Evolutionary conservation across 2,329 filamentous ascomycete species (phyloP).

Genomic region (Venturia aucupariae): DNA sequence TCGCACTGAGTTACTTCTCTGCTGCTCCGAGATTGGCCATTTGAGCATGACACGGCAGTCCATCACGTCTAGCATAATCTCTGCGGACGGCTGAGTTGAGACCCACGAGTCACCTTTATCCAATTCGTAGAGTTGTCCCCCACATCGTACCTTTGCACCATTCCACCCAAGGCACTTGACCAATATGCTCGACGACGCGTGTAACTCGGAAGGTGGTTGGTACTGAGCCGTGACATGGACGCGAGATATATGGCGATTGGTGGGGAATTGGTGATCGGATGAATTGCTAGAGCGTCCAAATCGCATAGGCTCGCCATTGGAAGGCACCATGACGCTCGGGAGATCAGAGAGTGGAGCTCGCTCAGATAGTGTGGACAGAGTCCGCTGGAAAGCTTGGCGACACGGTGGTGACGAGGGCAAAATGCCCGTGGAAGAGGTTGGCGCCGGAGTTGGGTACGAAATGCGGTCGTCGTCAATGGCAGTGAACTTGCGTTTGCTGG

Average conservation of each 20-base stretch:
- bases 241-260: conserved; percentile 85
- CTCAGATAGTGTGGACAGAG: conserved; percentile 59
- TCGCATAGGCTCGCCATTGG: conserved; percentile 68
- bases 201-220: conserved; percentile 56
- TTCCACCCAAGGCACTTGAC: conserved; percentile 95
- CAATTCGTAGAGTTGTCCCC: conserved; percentile 77
- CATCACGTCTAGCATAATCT: conserved; percentile 93
- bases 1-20: conserved; percentile 41
- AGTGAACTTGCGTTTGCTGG: conserved; percentile 55
- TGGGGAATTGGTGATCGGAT: conserved; percentile 87
- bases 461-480: conserved; percentile 46
- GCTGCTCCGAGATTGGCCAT: conserved; percentile 57
- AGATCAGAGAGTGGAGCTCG: conserved; percentile 75
- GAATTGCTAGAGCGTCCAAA: conserved; percentile 95
- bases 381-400: conserved; percentile 46
- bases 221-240: conserved; percentile 87
- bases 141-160: conserved; percentile 84
- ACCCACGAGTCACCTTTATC: conserved; percentile 82
- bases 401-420: conserved; percentile 68
- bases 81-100: conserved; percentile 76
- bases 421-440: conserved; percentile 88
- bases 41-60: conserved; percentile 81
- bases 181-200: conserved; percentile 70
- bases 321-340: conserved; percentile 70
- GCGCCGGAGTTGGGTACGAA: conserved; percentile 82